phyloP scores from a whole-genome alignment of 306 rosid genomes.

The Fragaria iinumae region DNA sequence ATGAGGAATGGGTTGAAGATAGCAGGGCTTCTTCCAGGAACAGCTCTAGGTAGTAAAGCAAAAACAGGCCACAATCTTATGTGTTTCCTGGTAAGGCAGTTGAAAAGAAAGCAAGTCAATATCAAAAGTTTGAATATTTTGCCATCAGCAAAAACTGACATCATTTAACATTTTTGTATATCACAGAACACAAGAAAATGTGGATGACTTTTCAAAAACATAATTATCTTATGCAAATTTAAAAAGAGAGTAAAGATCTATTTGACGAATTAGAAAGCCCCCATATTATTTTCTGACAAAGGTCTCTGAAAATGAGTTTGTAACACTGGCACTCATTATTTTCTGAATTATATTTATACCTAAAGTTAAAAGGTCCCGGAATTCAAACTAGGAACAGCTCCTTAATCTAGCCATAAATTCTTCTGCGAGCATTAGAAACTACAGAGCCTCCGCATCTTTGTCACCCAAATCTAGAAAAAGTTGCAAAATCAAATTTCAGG shows the following conservation, averaged over 20 bases:
- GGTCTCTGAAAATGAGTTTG: not conserved
- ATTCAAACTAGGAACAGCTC: not conserved
- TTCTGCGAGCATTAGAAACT: not conserved
- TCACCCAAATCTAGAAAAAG: not conserved
- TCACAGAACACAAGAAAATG: not conserved
- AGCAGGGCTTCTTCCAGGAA: conserved; percentile 78
- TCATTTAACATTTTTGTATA: not conserved
- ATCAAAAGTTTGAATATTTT: conserved; percentile 6
- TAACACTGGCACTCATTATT: not conserved
- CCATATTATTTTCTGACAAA: no score
- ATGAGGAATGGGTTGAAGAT: conserved; percentile 72
- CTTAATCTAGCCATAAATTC: not conserved
- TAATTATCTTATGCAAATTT: not conserved
- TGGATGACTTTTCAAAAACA: not conserved
- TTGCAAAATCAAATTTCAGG: not conserved
- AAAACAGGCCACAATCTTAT: conserved; percentile 85
- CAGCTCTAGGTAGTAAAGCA: conserved; percentile 91
- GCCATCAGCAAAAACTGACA: not conserved
- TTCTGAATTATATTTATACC: not conserved
- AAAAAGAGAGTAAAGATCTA: not conserved
- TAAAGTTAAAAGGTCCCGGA: not conserved
- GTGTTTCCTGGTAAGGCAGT: conserved; percentile 95
- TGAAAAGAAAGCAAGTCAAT: conserved; percentile 36
- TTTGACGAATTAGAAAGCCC: not conserved
- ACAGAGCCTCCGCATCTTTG: not conserved